These are phyloP conservation scores for Pestalotiopsis sp. DNA, from an alignment of 2,329 filamentous ascomycete species.

Conservation along the genomic window DNA sequence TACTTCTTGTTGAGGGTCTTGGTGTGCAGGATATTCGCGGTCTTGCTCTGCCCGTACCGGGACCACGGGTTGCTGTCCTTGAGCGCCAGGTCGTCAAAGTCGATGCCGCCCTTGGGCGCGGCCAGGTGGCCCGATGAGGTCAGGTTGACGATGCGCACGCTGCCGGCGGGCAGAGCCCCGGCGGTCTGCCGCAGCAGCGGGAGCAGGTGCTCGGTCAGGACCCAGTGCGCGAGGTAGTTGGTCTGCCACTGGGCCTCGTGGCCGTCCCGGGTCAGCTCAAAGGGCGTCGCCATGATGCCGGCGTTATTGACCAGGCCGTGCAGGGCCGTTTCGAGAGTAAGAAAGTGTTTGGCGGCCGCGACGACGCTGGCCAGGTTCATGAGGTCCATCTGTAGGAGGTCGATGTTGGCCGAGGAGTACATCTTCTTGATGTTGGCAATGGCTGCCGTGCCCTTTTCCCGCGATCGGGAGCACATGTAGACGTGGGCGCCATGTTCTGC, in stretches of 20 bases:
- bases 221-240: conserved; percentile 46
- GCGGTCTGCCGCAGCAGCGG: conserved; percentile 37
- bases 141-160: conserved; percentile 31
- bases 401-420: conserved; percentile 32
- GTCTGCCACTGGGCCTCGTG: conserved; percentile 43
- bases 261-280: conserved; percentile 34
- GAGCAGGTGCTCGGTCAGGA: conserved; percentile 40
- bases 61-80: conserved; percentile 19
- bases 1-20: conserved; percentile 36
- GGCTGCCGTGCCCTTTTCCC: conserved; percentile 32
- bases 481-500: conserved; percentile 40
- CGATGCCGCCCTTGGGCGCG: conserved; percentile 28
- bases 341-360: conserved; percentile 34
- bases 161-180: conserved; percentile 20
- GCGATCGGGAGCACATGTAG: conserved; percentile 42
- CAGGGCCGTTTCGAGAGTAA: conserved; percentile 28
- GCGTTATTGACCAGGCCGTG: conserved; percentile 37
- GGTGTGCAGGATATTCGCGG: conserved; percentile 46
- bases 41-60: conserved; percentile 49
- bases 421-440: conserved; percentile 35
- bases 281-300: conserved; percentile 35
- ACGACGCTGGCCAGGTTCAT: conserved; percentile 37
- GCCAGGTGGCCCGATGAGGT: conserved; percentile 29
- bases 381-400: conserved; percentile 39
- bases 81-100: conserved; percentile 24